Evolutionary conservation across 805 yeast species (phyloP).

Genomic region (Pichia insulana): DNA sequence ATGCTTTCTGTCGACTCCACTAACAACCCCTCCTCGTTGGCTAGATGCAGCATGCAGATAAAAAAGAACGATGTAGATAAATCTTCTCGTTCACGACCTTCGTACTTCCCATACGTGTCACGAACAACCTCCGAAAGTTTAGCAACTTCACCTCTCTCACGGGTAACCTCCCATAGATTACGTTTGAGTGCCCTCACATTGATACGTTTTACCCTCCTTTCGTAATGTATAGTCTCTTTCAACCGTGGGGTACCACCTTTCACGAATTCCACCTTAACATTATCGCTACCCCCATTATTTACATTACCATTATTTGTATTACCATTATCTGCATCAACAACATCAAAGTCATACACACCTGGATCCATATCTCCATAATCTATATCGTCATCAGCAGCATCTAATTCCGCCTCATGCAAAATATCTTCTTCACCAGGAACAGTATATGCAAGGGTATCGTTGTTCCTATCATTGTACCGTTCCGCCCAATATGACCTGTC

Average conservation of each 20-base stretch:
- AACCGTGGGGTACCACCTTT: not conserved
- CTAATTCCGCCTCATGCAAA: constrained; percentile 1
- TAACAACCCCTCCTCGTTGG: constrained; percentile 72
- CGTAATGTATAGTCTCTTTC: constrained; percentile 45
- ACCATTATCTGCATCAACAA: not conserved
- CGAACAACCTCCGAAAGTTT: constrained; percentile 18
- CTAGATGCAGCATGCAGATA: constrained; percentile 74
- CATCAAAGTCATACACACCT: constrained; percentile 13
- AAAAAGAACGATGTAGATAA: constrained; percentile 80
- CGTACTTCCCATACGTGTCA: constrained; percentile 37
- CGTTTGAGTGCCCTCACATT: constrained; percentile 67
- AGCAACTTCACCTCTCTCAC: constrained; percentile 1
- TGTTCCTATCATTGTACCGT: not conserved
- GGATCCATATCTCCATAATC: constrained; percentile 18
- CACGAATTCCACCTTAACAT: not conserved
- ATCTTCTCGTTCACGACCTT: constrained; percentile 49
- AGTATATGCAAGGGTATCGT: not conserved
- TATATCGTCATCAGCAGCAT: constrained; percentile 21
- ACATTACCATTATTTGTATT: too few species aligned
- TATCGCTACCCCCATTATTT: too few species aligned
- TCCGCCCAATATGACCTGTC: not conserved
- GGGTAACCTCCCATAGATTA: constrained; percentile 59
- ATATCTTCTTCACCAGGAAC: too few species aligned
- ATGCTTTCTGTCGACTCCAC: constrained; percentile 38
- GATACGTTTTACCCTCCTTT: constrained; percentile 70